A percentile compares a stretch with the other conserved stretches of the same genome.
phyloP scores from a whole-genome alignment of 2,329 filamentous ascomycete genomes.

The Annulohypoxylon truncatum region DNA sequence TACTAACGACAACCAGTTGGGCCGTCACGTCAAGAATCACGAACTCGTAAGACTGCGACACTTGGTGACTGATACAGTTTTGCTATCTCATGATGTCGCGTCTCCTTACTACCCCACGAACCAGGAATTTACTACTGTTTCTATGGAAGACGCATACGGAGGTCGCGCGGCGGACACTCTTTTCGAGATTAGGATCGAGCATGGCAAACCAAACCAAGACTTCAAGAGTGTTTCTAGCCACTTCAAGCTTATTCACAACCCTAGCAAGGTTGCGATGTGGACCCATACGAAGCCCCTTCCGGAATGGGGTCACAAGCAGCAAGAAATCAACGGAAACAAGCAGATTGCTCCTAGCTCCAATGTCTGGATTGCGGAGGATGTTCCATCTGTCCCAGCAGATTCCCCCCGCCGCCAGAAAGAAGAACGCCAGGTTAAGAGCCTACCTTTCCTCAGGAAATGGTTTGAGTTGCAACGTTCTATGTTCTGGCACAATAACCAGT shows the following conservation, averaged over 20 bases:
- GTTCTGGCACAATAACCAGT: conserved; percentile 99
- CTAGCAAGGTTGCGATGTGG: conserved; percentile 99
- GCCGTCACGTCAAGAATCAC: conserved; percentile 79
- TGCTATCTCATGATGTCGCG: conserved; percentile 95
- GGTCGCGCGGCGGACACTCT: conserved; percentile 87
- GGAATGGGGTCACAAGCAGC: conserved; percentile 96
- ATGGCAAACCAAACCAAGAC: conserved; percentile 81
- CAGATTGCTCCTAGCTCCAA: conserved; percentile 90
- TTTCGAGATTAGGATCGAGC: conserved; percentile 92
- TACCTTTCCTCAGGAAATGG: conserved; percentile 94
- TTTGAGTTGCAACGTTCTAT: conserved; percentile 96
- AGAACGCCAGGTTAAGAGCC: conserved; percentile 79
- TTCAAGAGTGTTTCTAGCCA: conserved; percentile 92
- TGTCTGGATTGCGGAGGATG: conserved; percentile 92
- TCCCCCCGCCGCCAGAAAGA: conserved; percentile 80
- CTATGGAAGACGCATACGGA: conserved; percentile 76
- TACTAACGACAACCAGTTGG: conserved; percentile 67
- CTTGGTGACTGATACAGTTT: conserved; percentile 83
- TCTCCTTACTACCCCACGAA: conserved; percentile 97
- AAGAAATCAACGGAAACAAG: conserved; percentile 99
- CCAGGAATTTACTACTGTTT: conserved; percentile 94
- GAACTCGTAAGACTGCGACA: conserved; percentile 90
- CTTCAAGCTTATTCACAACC: conserved; percentile 95
- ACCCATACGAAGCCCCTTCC: conserved; percentile 95
- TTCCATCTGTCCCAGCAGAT: conserved; percentile 80